phyloP scores from a whole-genome alignment of 1,284 basidiomycete genomes.

The Tetrapyrgos nigripes region DNA sequence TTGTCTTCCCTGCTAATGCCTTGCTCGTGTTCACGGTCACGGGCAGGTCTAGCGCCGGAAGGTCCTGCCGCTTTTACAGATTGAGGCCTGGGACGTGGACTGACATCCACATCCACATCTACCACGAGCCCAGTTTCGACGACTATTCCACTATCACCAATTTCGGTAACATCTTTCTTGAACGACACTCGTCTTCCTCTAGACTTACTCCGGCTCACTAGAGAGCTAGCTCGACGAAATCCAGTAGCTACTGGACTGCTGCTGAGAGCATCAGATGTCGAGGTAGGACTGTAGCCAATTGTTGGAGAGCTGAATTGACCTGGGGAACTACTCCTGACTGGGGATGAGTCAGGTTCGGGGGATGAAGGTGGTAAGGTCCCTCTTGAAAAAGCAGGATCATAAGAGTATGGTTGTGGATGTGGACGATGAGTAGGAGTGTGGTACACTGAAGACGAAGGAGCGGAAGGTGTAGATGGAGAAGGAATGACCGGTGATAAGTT shows the following conservation, averaged over 20 bases:
- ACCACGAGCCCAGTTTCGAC: not conserved
- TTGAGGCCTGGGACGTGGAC: not conserved
- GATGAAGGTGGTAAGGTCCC: conserved; percentile 55
- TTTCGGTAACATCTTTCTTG: conserved; percentile 25
- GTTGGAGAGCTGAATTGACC: not conserved
- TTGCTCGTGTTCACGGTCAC: too few species aligned
- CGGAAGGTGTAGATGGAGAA: not conserved
- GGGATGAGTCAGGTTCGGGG: conserved; percentile 41
- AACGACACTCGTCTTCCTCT: conserved; percentile 46
- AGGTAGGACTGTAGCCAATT: not conserved
- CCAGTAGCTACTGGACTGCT: conserved; percentile 8
- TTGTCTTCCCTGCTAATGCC: not conserved
- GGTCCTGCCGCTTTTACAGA: too few species aligned
- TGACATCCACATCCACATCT: not conserved
- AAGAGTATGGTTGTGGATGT: conserved; percentile 44
- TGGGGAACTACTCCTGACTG: not conserved
- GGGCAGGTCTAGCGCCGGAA: too few species aligned
- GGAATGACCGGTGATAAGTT: not conserved
- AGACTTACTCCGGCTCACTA: conserved; percentile 43
- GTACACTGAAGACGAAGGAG: conserved; percentile 27
- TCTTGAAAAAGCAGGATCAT: conserved; percentile 47
- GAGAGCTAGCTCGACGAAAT: conserved; percentile 31
- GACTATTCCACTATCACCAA: not conserved
- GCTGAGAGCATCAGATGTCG: not conserved
- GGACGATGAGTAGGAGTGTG: conserved; percentile 46